Conservation (phyloP, 768 basidiomycete genomes). For the Mycena metata region DNA sequence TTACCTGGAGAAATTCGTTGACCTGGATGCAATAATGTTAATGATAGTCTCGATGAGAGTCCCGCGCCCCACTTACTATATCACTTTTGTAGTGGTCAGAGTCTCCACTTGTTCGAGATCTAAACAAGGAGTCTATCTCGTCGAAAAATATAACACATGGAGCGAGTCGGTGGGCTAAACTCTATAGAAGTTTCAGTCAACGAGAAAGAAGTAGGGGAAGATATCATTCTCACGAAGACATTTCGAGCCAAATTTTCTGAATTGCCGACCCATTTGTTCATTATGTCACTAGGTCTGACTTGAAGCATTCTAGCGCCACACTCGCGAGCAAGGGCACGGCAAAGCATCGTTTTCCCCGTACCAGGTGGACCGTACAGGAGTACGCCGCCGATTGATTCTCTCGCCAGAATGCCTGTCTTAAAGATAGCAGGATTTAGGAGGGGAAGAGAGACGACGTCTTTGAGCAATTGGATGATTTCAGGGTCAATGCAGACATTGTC, state of each 20-base stretch:
- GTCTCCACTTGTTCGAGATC: slow-evolving; percentile 23
- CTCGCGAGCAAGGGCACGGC: slow-evolving; percentile 60
- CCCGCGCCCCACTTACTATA: slow-evolving; percentile 4
- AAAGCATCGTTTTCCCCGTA: slow-evolving; percentile 68
- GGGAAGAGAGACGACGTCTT: slow-evolving; percentile 36
- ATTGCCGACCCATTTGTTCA: slow-evolving; percentile 31
- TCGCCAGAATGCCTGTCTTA: slow-evolving; percentile 61
- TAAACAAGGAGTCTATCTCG: slow-evolving; percentile 81
- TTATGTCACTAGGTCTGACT: slow-evolving; percentile 38
- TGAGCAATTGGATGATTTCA: slow-evolving; percentile 33
- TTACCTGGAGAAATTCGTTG: slow-evolving; percentile 34
- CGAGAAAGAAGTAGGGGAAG: background rate
- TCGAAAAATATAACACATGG: slow-evolving; percentile 87
- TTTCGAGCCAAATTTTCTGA: slow-evolving; percentile 35
- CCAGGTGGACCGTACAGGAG: slow-evolving; percentile 67
- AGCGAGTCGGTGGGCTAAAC: slow-evolving; percentile 79
- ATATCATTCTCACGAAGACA: slow-evolving; percentile 38
- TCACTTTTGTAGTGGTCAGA: slow-evolving; percentile 5
- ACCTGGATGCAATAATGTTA: slow-evolving; percentile 26
- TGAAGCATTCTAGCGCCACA: slow-evolving; percentile 38
- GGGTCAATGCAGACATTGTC: slow-evolving; percentile 35
- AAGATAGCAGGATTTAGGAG: slow-evolving; percentile 32
- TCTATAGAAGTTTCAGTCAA: slow-evolving; percentile 53
- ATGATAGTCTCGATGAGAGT: background rate
- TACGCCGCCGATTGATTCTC: slow-evolving; percentile 70